Percentiles rank a stretch among this genome's conserved stretches.
Conservation (phyloP, 2,329 filamentous ascomycete species). For the Pezicula carpinea region DNA sequence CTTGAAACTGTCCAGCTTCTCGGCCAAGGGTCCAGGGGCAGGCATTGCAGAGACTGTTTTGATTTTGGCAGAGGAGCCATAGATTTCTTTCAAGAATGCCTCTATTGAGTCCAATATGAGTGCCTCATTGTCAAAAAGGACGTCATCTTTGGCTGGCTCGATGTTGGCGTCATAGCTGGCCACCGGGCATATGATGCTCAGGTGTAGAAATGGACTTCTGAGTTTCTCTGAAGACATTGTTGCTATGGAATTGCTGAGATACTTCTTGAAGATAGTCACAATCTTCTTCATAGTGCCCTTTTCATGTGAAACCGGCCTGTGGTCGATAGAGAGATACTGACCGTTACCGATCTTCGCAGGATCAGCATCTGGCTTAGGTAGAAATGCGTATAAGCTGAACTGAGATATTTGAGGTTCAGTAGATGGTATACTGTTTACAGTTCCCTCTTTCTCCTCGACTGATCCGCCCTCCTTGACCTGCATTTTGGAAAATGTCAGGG, state of each 20-base stretch:
- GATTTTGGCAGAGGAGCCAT: constrained; percentile 13
- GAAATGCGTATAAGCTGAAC: constrained; percentile 50
- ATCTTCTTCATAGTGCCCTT: constrained; percentile 58
- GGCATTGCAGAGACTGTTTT: background rate
- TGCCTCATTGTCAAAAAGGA: constrained; percentile 58
- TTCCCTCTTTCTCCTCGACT: background rate
- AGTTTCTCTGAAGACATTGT: constrained; percentile 22
- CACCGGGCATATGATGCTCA: constrained; percentile 58
- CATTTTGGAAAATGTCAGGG: constrained; percentile 15
- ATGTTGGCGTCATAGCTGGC: constrained; percentile 68
- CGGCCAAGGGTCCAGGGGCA: background rate
- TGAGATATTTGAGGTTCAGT: background rate
- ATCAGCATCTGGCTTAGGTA: constrained; percentile 49
- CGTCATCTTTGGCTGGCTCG: constrained; percentile 66
- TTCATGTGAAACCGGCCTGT: constrained; percentile 53
- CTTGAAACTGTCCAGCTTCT: constrained; percentile 16
- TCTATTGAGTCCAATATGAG: constrained; percentile 33
- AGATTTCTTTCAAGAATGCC: constrained; percentile 22
- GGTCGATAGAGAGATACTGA: constrained; percentile 64
- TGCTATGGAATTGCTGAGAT: constrained; percentile 34
- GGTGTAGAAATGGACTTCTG: constrained; percentile 54
- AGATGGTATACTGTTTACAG: background rate
- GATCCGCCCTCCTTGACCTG: constrained; percentile 2
- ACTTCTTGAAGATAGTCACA: constrained; percentile 44
- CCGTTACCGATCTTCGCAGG: constrained; percentile 41